These are phyloP conservation scores for Mucor circinelloides DNA, from an alignment of 371 early-diverging fungal species.

Conservation along the genomic window DNA sequence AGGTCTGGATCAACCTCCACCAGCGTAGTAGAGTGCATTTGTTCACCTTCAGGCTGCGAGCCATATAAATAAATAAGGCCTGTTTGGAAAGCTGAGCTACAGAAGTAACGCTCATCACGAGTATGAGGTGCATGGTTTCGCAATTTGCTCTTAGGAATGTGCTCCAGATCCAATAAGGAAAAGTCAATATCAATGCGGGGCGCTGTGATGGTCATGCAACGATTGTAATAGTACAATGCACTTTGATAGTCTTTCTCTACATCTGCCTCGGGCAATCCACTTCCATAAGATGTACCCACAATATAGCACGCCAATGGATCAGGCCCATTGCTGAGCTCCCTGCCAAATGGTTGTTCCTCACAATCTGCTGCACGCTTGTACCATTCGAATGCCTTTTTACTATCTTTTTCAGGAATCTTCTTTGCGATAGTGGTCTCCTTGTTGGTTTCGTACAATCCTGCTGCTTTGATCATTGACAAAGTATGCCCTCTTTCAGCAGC, in stretches of 20 bases:
- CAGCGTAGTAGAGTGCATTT: conserved; percentile 32
- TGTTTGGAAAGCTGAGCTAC: conserved; percentile 52
- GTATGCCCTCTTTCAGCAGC: conserved; percentile 54
- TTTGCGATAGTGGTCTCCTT: conserved; percentile 7
- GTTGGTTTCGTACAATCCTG: conserved; percentile 39
- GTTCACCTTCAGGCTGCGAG: conserved; percentile 42
- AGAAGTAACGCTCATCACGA: conserved; percentile 48
- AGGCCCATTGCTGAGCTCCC: conserved; percentile 36
- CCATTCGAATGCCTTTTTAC: conserved; percentile 49
- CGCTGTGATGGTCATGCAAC: conserved; percentile 52
- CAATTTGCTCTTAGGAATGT: conserved; percentile 34
- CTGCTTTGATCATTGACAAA: conserved; percentile 49
- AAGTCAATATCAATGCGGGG: conserved; percentile 48
- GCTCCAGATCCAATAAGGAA: conserved; percentile 31
- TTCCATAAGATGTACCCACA: conserved; percentile 48
- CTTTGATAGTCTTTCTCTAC: conserved; percentile 47
- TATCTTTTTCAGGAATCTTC: conserved; percentile 32
- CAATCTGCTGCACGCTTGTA: conserved; percentile 49
- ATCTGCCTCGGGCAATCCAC: conserved; percentile 44
- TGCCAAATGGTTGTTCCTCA: conserved; percentile 26
- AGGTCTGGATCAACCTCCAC: conserved; percentile 42
- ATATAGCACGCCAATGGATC: conserved; percentile 50
- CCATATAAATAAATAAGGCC: conserved; percentile 54
- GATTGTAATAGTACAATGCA: conserved; percentile 47
- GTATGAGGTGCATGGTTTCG: conserved; percentile 47